Percentiles rank a stretch among this genome's conserved stretches.
phyloP scores from a whole-genome alignment of 2,329 filamentous ascomycete species.

The Alternaria viburni region DNA sequence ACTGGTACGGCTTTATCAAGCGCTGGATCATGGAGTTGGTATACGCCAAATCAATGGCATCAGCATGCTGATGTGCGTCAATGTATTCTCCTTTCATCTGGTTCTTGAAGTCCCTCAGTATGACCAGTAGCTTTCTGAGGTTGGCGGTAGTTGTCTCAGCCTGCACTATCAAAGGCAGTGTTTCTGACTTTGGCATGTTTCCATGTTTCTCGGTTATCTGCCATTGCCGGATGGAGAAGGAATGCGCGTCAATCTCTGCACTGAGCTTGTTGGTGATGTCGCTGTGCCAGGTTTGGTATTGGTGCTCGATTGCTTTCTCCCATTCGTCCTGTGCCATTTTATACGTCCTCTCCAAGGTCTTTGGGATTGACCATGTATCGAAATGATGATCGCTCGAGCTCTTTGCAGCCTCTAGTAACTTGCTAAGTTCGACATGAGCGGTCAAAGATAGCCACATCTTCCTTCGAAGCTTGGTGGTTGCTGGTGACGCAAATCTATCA shows the following conservation, averaged over 20 bases:
- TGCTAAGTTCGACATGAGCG: not conserved
- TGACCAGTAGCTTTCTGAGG: not conserved
- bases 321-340: not conserved
- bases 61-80: not conserved
- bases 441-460: not conserved
- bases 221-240: not conserved
- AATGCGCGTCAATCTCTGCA: not conserved
- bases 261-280: not conserved
- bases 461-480: not conserved
- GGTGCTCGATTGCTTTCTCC: not conserved
- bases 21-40: not conserved
- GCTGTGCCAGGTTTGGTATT: not conserved
- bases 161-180: not conserved
- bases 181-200: rapidly evolving
- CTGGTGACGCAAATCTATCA: not conserved
- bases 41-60: not conserved
- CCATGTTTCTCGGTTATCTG: not conserved
- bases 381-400: not conserved
- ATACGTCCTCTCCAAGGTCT: not conserved
- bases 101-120: not conserved
- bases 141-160: not conserved
- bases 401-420: not conserved
- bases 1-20: not conserved
- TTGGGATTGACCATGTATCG: not conserved
- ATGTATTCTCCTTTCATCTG: not conserved